Percentiles rank a stretch among this genome's conserved stretches.
Evolutionary conservation across 2,329 filamentous ascomycete species (phyloP).

Genomic region (Chaetoscypha palmicola): DNA sequence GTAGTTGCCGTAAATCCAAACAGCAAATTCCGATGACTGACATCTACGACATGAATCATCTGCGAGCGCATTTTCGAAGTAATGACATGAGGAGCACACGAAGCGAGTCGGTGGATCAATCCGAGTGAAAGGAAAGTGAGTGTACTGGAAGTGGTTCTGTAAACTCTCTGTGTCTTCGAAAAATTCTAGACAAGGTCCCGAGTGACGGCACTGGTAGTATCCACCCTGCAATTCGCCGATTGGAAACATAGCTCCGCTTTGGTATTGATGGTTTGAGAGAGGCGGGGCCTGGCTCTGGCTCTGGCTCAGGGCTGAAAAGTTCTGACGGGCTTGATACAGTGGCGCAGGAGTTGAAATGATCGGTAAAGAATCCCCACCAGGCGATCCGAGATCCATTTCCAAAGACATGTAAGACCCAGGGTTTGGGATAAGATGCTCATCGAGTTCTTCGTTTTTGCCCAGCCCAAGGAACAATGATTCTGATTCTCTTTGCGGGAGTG

Average conservation of each 20-base stretch:
- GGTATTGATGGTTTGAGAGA: slow-evolving; percentile 17
- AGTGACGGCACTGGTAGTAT: slow-evolving; percentile 19
- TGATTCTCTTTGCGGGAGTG: slow-evolving; percentile 9
- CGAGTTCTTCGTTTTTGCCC: slow-evolving; percentile 17
- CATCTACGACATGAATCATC: slow-evolving; percentile 15
- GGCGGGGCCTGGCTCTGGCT: too few species aligned
- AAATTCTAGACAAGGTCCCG: slow-evolving; percentile 14
- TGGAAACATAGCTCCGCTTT: slow-evolving; percentile 20
- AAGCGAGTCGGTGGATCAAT: slow-evolving; percentile 20
- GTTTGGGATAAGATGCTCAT: slow-evolving; percentile 8
- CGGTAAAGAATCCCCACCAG: slow-evolving; percentile 6
- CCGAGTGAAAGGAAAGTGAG: slow-evolving; percentile 24
- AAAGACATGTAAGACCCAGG: slow-evolving; percentile 2
- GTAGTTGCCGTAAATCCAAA: slow-evolving; percentile 26
- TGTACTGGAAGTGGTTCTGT: slow-evolving; percentile 22
- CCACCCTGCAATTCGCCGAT: slow-evolving; percentile 15
- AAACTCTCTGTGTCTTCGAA: slow-evolving; percentile 17
- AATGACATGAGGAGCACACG: slow-evolving; percentile 16
- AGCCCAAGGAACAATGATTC: slow-evolving; percentile 16
- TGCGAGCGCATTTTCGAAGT: slow-evolving; percentile 6
- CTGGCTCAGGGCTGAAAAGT: slow-evolving; percentile 4
- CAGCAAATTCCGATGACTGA: slow-evolving; percentile 12
- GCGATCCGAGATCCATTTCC: slow-evolving; percentile 10
- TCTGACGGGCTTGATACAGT: slow-evolving; percentile 2
- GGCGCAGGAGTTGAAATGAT: slow-evolving; percentile 9